Conservation (phyloP, 108 stramenopile species). For the Fragilariopsis cylindrus region DNA sequence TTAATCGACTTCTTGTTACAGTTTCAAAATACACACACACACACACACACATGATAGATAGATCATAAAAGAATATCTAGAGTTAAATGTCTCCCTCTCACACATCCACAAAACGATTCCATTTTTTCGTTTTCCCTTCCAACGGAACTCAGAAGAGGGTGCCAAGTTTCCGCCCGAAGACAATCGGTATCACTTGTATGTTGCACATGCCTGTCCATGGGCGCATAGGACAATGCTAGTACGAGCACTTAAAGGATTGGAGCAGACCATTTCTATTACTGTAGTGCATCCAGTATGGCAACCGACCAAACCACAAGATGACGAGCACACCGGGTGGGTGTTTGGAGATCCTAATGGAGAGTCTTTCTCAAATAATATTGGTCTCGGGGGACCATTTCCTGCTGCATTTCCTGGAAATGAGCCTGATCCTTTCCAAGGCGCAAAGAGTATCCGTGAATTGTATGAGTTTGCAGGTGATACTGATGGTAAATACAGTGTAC, state of each 20-base stretch:
- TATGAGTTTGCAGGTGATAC: slow-evolving; percentile 73
- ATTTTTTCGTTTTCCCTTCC: not conserved
- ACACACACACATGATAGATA: not conserved
- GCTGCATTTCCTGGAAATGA: slow-evolving; percentile 40
- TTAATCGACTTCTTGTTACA: not conserved
- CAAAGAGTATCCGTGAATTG: slow-evolving; percentile 68
- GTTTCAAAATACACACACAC: not conserved
- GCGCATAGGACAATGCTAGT: slow-evolving; percentile 71
- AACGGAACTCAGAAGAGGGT: slow-evolving; percentile 20
- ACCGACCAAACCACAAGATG: slow-evolving; percentile 74
- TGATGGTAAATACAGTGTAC: slow-evolving; percentile 85
- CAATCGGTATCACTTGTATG: slow-evolving; percentile 64
- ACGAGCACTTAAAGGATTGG: slow-evolving; percentile 80
- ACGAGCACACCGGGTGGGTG: slow-evolving; percentile 86
- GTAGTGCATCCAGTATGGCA: slow-evolving; percentile 70
- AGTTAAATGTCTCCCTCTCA: too few species aligned
- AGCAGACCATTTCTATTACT: slow-evolving; percentile 79
- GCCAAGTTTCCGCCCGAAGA: slow-evolving; percentile 57
- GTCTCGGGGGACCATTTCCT: slow-evolving; percentile 32
- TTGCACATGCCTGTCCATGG: slow-evolving; percentile 61
- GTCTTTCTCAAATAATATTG: slow-evolving; percentile 25
- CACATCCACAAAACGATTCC: not conserved
- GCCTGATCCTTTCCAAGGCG: slow-evolving; percentile 49
- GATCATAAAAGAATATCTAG: too few species aligned
- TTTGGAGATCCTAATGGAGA: slow-evolving; percentile 46